Base-by-base conservation (phyloP, 2,329 filamentous ascomycete genomes). In the Ceratocystis destructans region DNA sequence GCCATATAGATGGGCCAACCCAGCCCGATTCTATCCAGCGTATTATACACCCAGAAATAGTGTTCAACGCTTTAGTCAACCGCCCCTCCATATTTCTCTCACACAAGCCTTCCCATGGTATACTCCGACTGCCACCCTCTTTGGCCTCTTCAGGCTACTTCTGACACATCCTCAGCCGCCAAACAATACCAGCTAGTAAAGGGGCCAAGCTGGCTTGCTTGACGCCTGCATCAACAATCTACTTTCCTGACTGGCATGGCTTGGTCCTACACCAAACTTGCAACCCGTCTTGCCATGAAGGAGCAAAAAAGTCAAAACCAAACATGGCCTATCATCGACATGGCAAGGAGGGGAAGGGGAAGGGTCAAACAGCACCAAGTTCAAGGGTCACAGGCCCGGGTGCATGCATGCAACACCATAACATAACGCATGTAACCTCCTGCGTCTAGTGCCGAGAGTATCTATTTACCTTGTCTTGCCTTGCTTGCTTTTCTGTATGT, bases 251-350 rank as follows among this genome's bases (percentile, higher is more conserved):
- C 37, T 15, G 37, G 37, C 37, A 41, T 41, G 37, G 12, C 37
- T 41, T 41, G 2, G 37, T 41, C 37, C 12, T 41, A 41, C 1
- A 41, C 10, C 28, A 53, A 53, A 12, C 2, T 12, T 22, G 5
- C 15, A 20, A 25, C 48, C 48, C 22, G 10, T 20, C 48, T 53
- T 25, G 8, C 28, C 8, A 59, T 8, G 55, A 59, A 59, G 55
- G 31, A 59, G 55, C 55, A 59, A 33, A 17, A 59, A 59, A 59
- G 55, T 59, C 55, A 37, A 59, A 33, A 31, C 55, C 55, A 59
- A 59, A 59, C 55, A 59, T 37, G 15, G 37, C 28, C 55, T n/a
- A 31, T 59, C 31, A 33, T 41, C 37, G 12, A 41, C 28, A 59
- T 37, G 55, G 55, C 25, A 41, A 41, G 10, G 37, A 41, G 37